Conservation (phyloP, 2,329 filamentous ascomycete genomes). For the Paramyrothecium sp. region DNA sequence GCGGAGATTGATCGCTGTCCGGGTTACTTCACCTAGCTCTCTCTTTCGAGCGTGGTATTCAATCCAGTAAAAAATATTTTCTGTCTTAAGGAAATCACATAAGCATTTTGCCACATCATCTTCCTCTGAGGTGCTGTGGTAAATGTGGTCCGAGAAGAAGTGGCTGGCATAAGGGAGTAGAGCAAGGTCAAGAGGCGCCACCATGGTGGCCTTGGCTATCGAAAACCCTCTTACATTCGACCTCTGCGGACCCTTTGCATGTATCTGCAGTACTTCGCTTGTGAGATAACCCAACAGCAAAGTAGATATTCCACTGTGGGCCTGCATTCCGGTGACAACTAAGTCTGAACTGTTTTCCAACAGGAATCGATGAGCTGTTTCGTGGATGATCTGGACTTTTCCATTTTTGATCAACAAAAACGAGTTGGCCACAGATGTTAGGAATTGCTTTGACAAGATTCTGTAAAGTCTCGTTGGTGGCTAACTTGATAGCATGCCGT, state of each 20-base stretch:
- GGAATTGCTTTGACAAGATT: neutral
- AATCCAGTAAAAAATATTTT: neutral
- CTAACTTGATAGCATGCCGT: neutral
- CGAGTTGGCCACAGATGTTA: neutral
- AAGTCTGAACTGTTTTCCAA: neutral
- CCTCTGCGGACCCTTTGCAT: neutral
- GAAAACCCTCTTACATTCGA: neutral
- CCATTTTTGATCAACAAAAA: neutral
- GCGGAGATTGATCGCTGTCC: neutral
- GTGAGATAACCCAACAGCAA: neutral
- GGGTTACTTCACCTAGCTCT: neutral
- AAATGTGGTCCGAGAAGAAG: neutral
- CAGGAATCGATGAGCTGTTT: neutral
- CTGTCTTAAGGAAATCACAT: neutral
- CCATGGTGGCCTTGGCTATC: no score
- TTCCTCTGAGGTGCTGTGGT: neutral
- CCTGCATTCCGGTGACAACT: neutral
- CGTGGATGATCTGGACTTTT: neutral
- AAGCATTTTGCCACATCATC: neutral
- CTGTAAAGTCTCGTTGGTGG: neutral
- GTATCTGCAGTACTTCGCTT: neutral
- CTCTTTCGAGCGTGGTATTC: neutral
- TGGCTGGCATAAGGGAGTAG: neutral
- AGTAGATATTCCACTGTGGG: neutral
- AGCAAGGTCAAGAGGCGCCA: neutral